Base-by-base conservation (phyloP, 2,329 filamentous ascomycete species). In the Colletotrichum sp. region DNA sequence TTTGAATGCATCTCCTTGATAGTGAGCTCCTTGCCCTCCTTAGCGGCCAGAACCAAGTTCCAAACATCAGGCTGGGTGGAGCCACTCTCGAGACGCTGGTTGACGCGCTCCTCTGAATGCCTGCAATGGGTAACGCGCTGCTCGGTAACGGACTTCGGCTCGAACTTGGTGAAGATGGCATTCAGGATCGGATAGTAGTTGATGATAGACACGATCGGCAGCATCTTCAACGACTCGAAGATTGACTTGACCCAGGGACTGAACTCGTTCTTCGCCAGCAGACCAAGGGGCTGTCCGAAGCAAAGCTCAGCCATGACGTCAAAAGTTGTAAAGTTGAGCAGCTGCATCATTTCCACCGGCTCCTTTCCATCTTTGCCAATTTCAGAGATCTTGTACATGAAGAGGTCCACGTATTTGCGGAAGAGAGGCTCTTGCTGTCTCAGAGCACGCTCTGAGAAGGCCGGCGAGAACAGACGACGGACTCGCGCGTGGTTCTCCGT, bases 311-410 rank as follows among this genome's bases (percentile, higher is more conserved):
- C 79, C 78, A 79, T 80, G 44, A 78, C 64, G 44, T 80, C 79
- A 32, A 80, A 80, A 2, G 78, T 80, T 6, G 78, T 65, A 26
- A 79, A 78, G 44, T 80, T 77, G 68, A 75, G 78, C 72, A 77
- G 64, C 28, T 72, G 72, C 4, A 72, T 76, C 72, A 81, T 71
- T 8, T 80, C 78, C 64, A 81, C 71, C 9, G 79, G 66, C 18
- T 64, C 64, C 13, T n/a, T 30, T 4, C 68, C 70, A 2, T 65
- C 63, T 13, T 71, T 69, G 21, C 72, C 73, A 9, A 79, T 70
- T n/a, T 86, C 83, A n/a, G 79, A 79, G 49, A 88, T 77, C 60
- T 83, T 84, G 21, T 79, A 73, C 57, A 85, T 81, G 64, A 88
- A 82, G 26, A 85, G 76, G 55, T 85, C 80, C 30, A 83, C 82